These are phyloP conservation scores for Fomitiporia mediterranea DNA, from an alignment of 1,284 basidiomycete genomes.

Conservation along the genomic window DNA sequence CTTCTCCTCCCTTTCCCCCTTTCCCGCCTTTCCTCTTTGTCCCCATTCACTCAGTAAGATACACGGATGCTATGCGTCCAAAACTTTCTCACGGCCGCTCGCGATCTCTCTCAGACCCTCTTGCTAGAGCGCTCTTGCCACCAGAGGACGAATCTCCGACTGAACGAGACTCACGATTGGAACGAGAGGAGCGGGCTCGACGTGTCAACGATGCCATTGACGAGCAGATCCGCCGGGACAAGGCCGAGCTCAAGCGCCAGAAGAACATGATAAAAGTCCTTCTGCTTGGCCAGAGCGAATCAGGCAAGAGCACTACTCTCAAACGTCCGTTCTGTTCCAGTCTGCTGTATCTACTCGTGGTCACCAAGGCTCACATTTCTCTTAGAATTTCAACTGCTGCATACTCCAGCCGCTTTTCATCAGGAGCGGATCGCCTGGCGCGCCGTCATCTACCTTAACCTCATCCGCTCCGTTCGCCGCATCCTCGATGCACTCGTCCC, in stretches of 20 bases:
- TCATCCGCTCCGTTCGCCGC: slow-evolving; percentile 71
- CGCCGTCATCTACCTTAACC: slow-evolving; percentile 78
- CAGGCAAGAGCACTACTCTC: slow-evolving; percentile 75
- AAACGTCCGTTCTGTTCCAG: slow-evolving; percentile 58
- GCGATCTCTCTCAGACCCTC: slow-evolving; percentile 45
- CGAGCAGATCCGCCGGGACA: slow-evolving; percentile 63
- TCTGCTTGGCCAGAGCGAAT: slow-evolving; percentile 78
- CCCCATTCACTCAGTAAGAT: slow-evolving; percentile 28
- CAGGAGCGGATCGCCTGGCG: slow-evolving; percentile 79
- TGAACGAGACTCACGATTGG: slow-evolving; percentile 56
- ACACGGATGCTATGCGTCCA: slow-evolving; percentile 28
- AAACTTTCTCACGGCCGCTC: neutral
- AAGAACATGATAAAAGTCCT: slow-evolving; percentile 67
- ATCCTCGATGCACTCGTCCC: slow-evolving; percentile 74
- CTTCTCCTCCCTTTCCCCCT: neutral
- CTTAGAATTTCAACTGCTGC: slow-evolving; percentile 74
- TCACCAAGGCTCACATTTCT: neutral
- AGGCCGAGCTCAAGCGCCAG: slow-evolving; percentile 49
- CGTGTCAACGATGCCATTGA: slow-evolving; percentile 72
- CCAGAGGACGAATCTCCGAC: slow-evolving; percentile 64
- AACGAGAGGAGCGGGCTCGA: slow-evolving; percentile 63
- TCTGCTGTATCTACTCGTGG: neutral
- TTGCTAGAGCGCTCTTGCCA: slow-evolving; percentile 58
- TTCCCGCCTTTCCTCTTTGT: neutral
- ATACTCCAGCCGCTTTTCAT: slow-evolving; percentile 66